phyloP scores from a whole-genome alignment of 768 basidiomycete species.

The Kwoniella europaea region DNA sequence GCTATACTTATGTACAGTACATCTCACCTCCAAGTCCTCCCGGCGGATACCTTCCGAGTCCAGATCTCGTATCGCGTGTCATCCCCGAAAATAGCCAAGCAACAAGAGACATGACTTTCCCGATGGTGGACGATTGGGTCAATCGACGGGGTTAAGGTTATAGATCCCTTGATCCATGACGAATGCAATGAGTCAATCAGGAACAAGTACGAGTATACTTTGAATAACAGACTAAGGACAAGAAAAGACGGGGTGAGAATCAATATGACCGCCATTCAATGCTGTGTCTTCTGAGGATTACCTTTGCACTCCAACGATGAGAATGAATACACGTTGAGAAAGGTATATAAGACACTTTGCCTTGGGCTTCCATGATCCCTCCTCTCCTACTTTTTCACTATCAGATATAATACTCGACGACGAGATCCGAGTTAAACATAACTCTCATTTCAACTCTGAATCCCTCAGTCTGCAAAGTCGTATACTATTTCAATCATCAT shows the following conservation, averaged over 20 bases:
- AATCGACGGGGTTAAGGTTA: background rate
- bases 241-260: background rate
- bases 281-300: too few relatives aligned
- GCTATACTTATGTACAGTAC: background rate
- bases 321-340: background rate
- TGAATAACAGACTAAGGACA: background rate
- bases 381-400: too few relatives aligned
- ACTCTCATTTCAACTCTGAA: conserved; percentile 61
- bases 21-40: background rate
- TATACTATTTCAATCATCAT: conserved; percentile 20
- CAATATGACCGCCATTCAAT: background rate
- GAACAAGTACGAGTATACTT: background rate
- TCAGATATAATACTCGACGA: too few relatives aligned
- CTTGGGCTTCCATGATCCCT: background rate
- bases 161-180: background rate
- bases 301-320: too few relatives aligned
- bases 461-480: conserved; percentile 71
- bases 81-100: too few relatives aligned
- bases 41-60: background rate
- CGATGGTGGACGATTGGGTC: too few relatives aligned
- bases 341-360: background rate
- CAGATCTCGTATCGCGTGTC: background rate
- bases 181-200: background rate
- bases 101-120: too few relatives aligned
- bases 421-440: too few relatives aligned